phyloP scores from a whole-genome alignment of 306 rosid species.

The peach (Prunus persica) region Prunus_persica_NCBIv2 NC_034016.1:21694001-21694500 shows the following conservation, averaged over 20 bases:
- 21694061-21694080: not conserved
- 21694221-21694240: not conserved
- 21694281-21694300: too few species aligned
- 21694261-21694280: too few species aligned
- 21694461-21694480: not conserved
- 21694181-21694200: not conserved
- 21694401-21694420: too few species aligned
- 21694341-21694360: too few species aligned
- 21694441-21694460: too few species aligned
- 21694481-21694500: not conserved
- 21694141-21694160: too few species aligned
- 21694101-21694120: not conserved
- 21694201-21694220: slow-evolving; percentile 7
- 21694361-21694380: too few species aligned
- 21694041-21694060: slow-evolving; percentile 15
- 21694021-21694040: not conserved
- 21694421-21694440: too few species aligned
- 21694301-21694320: too few species aligned
- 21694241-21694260: not conserved
- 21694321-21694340: too few species aligned
- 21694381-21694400: too few species aligned
- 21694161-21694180: not conserved
- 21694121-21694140: too few species aligned
- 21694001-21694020: slow-evolving; percentile 20
- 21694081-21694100: not conserved